phyloP scores from a whole-genome alignment of 1,139 yeast genomes.

The Pichia sp. region DNA sequence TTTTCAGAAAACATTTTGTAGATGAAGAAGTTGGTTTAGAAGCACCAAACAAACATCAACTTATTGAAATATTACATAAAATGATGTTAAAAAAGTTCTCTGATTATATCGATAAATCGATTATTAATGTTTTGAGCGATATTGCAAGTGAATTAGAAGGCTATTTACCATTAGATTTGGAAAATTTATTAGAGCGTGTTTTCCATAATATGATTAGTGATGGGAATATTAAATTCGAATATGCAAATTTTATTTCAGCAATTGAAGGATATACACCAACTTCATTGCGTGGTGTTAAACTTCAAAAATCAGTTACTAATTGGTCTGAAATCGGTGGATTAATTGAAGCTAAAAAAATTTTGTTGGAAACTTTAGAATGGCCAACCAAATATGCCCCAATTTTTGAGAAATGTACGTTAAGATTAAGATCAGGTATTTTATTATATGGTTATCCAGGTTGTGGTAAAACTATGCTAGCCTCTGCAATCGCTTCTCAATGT shows the following conservation, averaged over 20 bases:
- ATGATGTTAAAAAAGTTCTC: conserved; percentile 32
- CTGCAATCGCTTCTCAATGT: conserved; percentile 92
- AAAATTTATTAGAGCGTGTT: conserved; percentile 65
- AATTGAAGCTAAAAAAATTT: conserved; percentile 61
- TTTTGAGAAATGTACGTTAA: conserved; percentile 77
- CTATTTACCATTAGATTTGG: conserved; percentile 75
- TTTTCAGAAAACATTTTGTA: conserved; percentile 64
- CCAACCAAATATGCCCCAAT: conserved; percentile 95
- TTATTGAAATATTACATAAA: conserved; percentile 46
- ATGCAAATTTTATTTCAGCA: conserved; percentile 46
- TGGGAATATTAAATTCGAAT: conserved; percentile 18
- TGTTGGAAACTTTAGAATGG: conserved; percentile 91
- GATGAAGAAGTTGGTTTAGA: conserved; percentile 56
- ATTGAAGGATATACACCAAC: conserved; percentile 70
- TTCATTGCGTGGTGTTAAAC: conserved; percentile 76
- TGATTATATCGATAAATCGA: conserved; percentile 36
- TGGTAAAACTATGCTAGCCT: conserved; percentile 88
- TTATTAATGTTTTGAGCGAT: conserved; percentile 41
- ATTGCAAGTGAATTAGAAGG: conserved; percentile 83
- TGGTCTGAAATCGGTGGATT: conserved; percentile 94
- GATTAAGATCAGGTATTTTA: conserved; percentile 82
- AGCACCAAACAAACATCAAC: conserved; percentile 63
- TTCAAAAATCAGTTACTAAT: conserved; percentile 65
- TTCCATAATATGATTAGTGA: conserved; percentile 56
- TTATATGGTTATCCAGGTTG: conserved; percentile 97